phyloP scores from a whole-genome alignment of 257 asterid species.

The Rubia yunnanensis region DNA sequence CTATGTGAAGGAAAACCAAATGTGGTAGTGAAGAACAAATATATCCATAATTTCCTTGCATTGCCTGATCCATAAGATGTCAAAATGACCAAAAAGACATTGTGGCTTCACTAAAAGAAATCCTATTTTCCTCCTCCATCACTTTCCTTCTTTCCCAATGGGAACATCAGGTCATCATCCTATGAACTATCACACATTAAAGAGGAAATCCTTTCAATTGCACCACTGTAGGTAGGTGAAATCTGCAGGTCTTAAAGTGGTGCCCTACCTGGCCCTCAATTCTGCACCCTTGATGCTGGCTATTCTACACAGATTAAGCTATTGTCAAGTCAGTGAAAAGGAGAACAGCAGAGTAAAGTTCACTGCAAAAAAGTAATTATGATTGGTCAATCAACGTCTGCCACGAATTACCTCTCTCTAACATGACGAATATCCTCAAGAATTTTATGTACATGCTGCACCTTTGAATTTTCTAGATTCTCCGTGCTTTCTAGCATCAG shows the following conservation, averaged over 20 bases:
- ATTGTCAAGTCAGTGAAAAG: slow-evolving; percentile 3
- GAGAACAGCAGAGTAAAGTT: not conserved
- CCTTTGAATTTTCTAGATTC: slow-evolving; percentile 40
- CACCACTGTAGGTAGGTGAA: not conserved
- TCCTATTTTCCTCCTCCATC: not conserved
- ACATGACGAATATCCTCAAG: slow-evolving; percentile 41
- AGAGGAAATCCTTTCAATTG: not conserved
- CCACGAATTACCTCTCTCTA: slow-evolving; percentile 53
- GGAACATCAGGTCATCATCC: not conserved
- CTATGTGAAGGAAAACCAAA: too few species aligned
- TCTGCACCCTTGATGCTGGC: slow-evolving; percentile 29
- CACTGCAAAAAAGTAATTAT: not conserved
- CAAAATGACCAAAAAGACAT: not conserved
- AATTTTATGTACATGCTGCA: slow-evolving; percentile 44
- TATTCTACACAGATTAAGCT: slow-evolving; percentile 32
- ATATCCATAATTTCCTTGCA: not conserved
- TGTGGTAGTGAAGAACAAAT: not conserved
- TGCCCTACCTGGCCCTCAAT: slow-evolving; percentile 15
- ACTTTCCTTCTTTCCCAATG: not conserved
- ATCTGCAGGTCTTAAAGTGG: slow-evolving; percentile 10
- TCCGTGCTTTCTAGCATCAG: slow-evolving; percentile 41
- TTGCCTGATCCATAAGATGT: not conserved
- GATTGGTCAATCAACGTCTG: not conserved
- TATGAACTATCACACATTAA: not conserved
- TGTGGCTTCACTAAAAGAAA: not conserved